Base-by-base conservation (phyloP, 495 filamentous ascomycete genomes). In the Alectoria sarmentosa region DNA sequence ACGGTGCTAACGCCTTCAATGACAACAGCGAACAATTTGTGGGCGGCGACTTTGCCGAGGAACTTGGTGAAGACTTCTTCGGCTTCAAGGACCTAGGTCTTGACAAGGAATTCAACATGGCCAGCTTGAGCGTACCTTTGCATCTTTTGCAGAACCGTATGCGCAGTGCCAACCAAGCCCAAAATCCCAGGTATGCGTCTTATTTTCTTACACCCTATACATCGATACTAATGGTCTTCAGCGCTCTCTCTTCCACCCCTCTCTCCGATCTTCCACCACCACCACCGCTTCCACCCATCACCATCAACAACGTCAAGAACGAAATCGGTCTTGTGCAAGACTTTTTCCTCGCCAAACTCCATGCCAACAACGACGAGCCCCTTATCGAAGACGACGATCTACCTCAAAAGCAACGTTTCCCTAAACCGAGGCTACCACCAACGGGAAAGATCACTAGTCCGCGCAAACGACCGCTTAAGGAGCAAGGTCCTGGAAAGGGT, bases 1-100 rank as follows among this genome's bases (percentile, higher is more conserved):
- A 98, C 72, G 94, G 95, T 26, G 90, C 87, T 8, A 88, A 86
- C 65, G 89, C 91, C 1, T 99, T 99, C 77, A 87, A 92, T 65
- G 94, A 99, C 71, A 93, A 92, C 64, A 96, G 91, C 70, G 94
- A 99, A 67, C 93, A 98, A 74, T 99, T 99, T 69, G 85, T 97
- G 60, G 90, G 89, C 44, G 94, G 94, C 59, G 93, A 98, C 72
- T 99, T 97, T 73, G 94, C 94, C 2, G 94, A 96, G 76, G 94
- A 98, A 69, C 88, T 98, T 38, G 92, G 90, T 65, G 94, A 97
- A 76, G 94, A 99, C 77, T 99, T 96, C 82, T 98, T 99, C 68
- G 94, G 94, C 14, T 97, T 99, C 83, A 93, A 92, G 73, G 93
- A 96, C 67, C 82, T 98, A 41, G 94, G 94, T 23, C 80, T 98